Base-by-base conservation (phyloP, 768 basidiomycete genomes). In the Dioszegia aurantiaca region DNA sequence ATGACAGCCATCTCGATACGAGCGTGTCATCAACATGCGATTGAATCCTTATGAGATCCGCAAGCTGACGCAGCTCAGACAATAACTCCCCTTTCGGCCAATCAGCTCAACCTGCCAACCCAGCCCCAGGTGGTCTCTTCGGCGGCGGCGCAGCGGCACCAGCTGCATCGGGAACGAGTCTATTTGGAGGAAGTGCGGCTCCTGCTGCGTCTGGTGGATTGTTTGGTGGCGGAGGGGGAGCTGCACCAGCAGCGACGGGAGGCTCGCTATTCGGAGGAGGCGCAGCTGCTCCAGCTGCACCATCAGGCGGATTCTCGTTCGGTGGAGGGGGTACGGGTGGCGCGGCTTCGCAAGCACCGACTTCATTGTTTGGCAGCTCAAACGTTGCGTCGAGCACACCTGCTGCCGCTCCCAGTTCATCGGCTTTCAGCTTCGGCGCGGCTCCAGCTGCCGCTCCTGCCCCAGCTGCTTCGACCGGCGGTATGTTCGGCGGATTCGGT, bases 121-220 rank as follows among this genome's bases (percentile, higher is more conserved):
- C 55, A 24, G 23, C 61, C 31, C 56, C 55, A 19, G 60, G 62
- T 10, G 55, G 66, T 33, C 47, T 68, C 9, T 65, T 69, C 27
- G 61, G 63, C 9, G 60, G 56, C 9, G 36, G n/a, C 16, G 3
- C 58, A 33, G n/a, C 56, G 11, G 14, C 26, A 4, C 27, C 26
- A 47, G 46, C 46, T 47, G 26, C 46, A 3, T 8, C 26, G 16
- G 46, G 46, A 21, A 8, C 14, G 16, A 16, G 9, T 42, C 19
- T 42, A 10, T 8, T 8, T 8, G 40, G 33, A 33, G 33, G 33
- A 33, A 14, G 33, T 14, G 33, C 33, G 9, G 48, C 30, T 19
- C 19, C 48, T 19, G 48, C 30, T 23, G 48, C 30, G 10, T 17
- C 48, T 2, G 17, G 30, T 6, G 31, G 31, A 36, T 16, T n/a